Conservation (phyloP, 2,329 filamentous ascomycete species). For the Exophiala aquamarina region DNA sequence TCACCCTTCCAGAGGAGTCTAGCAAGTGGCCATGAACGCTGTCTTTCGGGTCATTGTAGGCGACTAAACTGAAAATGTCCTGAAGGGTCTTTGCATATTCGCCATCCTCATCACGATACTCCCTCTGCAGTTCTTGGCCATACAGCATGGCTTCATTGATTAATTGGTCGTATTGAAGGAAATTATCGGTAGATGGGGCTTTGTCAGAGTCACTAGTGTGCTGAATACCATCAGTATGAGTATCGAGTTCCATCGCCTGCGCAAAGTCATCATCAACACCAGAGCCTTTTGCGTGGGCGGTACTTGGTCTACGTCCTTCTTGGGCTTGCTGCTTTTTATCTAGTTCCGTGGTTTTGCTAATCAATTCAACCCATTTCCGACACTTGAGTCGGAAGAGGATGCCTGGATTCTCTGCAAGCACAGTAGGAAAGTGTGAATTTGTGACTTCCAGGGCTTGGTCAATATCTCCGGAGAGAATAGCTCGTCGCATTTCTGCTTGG, state of each 20-base stretch:
- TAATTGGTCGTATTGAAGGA: conserved; percentile 49
- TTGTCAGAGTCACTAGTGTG: conserved; percentile 33
- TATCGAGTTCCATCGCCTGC: conserved; percentile 60
- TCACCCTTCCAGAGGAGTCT: conserved; percentile 69
- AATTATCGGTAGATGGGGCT: conserved; percentile 30
- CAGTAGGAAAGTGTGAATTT: conserved; percentile 72
- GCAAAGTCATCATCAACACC: conserved; percentile 40
- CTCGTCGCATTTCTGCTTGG: conserved; percentile 71
- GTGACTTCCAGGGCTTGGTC: conserved; percentile 85
- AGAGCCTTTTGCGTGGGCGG: conserved; percentile 40
- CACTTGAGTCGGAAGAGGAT: conserved; percentile 87
- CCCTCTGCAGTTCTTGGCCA: conserved; percentile 72
- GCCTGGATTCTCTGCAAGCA: conserved; percentile 75
- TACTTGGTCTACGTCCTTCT: conserved; percentile 31
- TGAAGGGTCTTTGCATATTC: conserved; percentile 72
- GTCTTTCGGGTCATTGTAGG: conserved; percentile 77
- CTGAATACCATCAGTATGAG: conserved; percentile 31
- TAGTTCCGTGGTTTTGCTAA: conserved; percentile 69
- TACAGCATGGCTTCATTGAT: conserved; percentile 73
- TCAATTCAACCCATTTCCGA: conserved; percentile 94
- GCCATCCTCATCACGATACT: conserved; percentile 72
- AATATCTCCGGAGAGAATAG: conserved; percentile 88
- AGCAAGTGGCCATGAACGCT: conserved; percentile 77
- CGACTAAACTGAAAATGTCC: conserved; percentile 85
- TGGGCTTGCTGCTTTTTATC: conserved; percentile 46